Conservation (phyloP, 148 eudicot genomes). For the Suaeda aralocaspica region DNA sequence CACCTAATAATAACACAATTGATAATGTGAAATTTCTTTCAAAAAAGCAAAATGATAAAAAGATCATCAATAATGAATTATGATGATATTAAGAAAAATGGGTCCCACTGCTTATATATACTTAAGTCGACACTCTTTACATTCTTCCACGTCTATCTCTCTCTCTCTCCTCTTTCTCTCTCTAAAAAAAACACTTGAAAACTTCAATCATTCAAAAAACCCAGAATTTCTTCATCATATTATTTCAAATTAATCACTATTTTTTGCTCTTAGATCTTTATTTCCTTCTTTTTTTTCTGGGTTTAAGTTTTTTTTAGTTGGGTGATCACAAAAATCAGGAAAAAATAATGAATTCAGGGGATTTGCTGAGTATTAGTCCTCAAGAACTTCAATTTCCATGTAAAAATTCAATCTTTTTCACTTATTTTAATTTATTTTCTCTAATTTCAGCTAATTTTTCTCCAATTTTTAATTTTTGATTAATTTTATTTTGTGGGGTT, state of each 20-base stretch:
- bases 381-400: slow-evolving; percentile 42
- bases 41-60: too few species aligned
- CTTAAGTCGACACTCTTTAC: slow-evolving; percentile 10
- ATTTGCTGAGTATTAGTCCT: slow-evolving; percentile 36
- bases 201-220: background rate
- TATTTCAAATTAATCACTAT: background rate
- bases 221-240: background rate
- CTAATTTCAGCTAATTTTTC: background rate
- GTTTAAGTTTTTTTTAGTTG: too few species aligned
- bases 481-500: background rate
- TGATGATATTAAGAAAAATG: background rate
- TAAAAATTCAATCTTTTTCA: too few species aligned
- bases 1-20: too few species aligned
- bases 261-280: background rate
- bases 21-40: too few species aligned
- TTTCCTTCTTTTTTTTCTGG: background rate
- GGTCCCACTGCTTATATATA: background rate
- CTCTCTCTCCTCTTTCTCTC: background rate
- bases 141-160: slow-evolving; percentile 14
- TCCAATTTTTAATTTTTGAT: background rate
- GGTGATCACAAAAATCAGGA: background rate
- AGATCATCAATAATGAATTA: background rate
- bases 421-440: background rate
- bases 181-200: background rate
- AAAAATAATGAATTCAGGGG: slow-evolving; percentile 29